Evolutionary conservation across 768 basidiomycete genomes (phyloP), one percentile per base, ranked within the genome.

Genomic region (Lactarius akahatsu): DNA sequence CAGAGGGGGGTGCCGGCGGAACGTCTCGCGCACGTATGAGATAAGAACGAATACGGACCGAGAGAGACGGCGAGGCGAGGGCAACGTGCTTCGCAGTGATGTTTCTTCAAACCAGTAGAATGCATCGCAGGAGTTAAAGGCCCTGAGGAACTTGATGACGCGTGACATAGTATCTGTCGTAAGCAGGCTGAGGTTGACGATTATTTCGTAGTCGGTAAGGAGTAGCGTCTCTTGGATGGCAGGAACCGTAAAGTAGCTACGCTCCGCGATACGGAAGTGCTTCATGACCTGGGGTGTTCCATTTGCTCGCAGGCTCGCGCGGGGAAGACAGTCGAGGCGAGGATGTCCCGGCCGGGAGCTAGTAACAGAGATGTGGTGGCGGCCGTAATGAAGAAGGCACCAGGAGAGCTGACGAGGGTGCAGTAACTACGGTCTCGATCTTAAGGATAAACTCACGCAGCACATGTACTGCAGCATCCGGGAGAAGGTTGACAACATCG

Each of bases 81-180:
- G 28, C 28, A 30, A 30, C 3, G 28, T 30, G 3, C 28, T 30
- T 30, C 28, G 3, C 28, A 30, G 28, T 30, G 28, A 30, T 30
- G 28, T 30, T 30, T 30, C 28, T 30, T 30, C 28, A n/a, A n/a
- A n/a, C n/a, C n/a, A n/a, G n/a, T n/a, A n/a, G 28, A 30, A 30
- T 30, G 28, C 28, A 30, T 30, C 28, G 3, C 28, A 30, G 28
- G 28, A 30, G 28, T 30, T 30, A 30, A 30, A 30, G 28, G 28
- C 28, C 28, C 28, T 30, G 28, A 30, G 3, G 28, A 30, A 30
- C 28, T 30, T 30, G 28, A 30, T 30, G 28, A 30, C 28, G 2
- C 28, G 28, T 30, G 87, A 86, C 92, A 98, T 96, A 18, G 90
- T 87, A 73, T 99, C 96, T 65, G 92, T 97, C 57, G 93, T 95